These are phyloP conservation scores for Phanerodontia chrysosporium DNA, from an alignment of 768 basidiomycete genomes.

Conservation along the genomic window DNA sequence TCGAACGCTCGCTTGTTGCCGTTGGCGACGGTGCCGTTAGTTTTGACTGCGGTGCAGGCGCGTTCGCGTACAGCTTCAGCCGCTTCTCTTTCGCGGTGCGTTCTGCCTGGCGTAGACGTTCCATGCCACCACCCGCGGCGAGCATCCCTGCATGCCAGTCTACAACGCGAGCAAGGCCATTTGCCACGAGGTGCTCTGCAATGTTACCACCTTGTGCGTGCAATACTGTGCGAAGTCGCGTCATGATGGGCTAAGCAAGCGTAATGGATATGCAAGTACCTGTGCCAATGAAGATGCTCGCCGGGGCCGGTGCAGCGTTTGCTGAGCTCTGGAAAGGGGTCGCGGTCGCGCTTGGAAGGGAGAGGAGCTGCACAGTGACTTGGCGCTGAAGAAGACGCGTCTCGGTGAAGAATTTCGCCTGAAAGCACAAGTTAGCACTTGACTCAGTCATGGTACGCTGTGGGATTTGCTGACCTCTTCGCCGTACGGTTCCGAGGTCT, in stretches of 20 bases:
- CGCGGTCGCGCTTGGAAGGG: conserved; percentile 72
- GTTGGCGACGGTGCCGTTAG: conserved; percentile 39
- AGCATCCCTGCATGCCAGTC: conserved; percentile 99
- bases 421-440: conserved; percentile 1
- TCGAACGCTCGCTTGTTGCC: conserved; percentile 61
- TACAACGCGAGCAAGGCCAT: conserved; percentile 86
- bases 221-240: conserved; percentile 42
- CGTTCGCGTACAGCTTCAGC: conserved; percentile 62
- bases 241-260: background rate
- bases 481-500: conserved; percentile 76
- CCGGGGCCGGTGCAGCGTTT: conserved; percentile 42
- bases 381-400: conserved; percentile 75
- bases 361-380: conserved; percentile 75
- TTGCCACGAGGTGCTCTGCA: conserved; percentile 79
- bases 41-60: conserved; percentile 43
- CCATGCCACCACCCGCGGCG: conserved; percentile 78
- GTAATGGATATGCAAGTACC: conserved; percentile 37
- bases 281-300: conserved; percentile 85
- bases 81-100: conserved; percentile 74
- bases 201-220: conserved; percentile 90
- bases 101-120: conserved; percentile 82
- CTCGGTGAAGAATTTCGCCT: conserved; percentile 96
- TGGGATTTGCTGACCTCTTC: conserved; percentile 66
- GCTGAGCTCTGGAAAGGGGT: conserved; percentile 72
- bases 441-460: background rate